phyloP scores from a whole-genome alignment of 2,329 filamentous ascomycete genomes.

The Curvularia lunata region DNA sequence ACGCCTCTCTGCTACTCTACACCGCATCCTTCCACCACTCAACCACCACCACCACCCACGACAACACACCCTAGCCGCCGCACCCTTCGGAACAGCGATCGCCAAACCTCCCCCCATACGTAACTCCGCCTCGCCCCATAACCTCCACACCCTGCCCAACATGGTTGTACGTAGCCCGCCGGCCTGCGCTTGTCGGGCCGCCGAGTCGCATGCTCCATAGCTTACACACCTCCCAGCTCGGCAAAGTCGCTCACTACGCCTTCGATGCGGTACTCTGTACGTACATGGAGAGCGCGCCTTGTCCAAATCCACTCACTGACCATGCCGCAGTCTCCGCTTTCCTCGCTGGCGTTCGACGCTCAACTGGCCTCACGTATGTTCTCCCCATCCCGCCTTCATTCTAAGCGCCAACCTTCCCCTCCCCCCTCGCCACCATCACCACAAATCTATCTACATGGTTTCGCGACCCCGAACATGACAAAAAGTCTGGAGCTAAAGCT shows the following conservation, averaged over 20 bases:
- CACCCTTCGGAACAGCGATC: constrained; percentile 4
- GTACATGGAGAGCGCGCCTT: constrained; percentile 38
- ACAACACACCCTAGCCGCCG: constrained; percentile 15
- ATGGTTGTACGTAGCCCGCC: constrained; percentile 49
- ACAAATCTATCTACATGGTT: constrained; percentile 2
- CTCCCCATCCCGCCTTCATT: constrained; percentile 3
- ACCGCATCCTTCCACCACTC: constrained; percentile 24
- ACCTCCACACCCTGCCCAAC: constrained; percentile 17
- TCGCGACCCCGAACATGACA: not conserved
- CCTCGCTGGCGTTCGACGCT: constrained; percentile 95
- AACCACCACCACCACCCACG: constrained; percentile 13
- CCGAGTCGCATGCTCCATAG: constrained; percentile 32
- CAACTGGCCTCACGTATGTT: constrained; percentile 94
- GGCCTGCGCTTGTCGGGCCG: constrained; percentile 16
- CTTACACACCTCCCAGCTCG: constrained; percentile 80
- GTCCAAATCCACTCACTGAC: constrained; percentile 21
- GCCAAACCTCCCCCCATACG: constrained; percentile 13
- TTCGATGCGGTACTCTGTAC: constrained; percentile 92
- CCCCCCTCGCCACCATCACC: constrained; percentile 2
- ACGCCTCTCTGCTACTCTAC: constrained; percentile 22
- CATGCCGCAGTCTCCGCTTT: constrained; percentile 80
- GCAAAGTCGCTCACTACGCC: constrained; percentile 90
- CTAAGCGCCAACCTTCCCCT: not conserved
- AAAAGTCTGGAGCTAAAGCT: constrained; percentile 25
- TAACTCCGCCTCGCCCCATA: constrained; percentile 9